A percentile compares a stretch with the other conserved stretches of the same genome.
phyloP scores from a whole-genome alignment of 805 yeast genomes.

The Ogataea zsoltii region DNA sequence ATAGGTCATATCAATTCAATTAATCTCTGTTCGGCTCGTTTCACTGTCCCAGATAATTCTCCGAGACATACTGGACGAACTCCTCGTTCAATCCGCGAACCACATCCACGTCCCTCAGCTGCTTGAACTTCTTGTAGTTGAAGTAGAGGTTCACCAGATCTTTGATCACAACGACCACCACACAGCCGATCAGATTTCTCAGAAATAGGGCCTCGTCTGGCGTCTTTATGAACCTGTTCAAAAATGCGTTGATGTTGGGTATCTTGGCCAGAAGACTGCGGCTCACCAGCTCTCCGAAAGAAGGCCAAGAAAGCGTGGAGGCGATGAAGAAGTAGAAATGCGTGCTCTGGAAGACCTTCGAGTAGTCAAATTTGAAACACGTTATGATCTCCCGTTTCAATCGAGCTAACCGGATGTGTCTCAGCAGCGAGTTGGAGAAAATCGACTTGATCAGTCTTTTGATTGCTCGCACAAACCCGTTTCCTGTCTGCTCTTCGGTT shows the following conservation, averaged over 20 bases:
- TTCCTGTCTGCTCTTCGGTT: background rate
- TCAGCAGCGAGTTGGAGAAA: slow-evolving; percentile 12
- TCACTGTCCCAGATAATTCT: slow-evolving; percentile 10
- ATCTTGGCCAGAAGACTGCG: slow-evolving; percentile 21
- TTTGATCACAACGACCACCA: slow-evolving; percentile 30
- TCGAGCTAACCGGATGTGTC: slow-evolving; percentile 21
- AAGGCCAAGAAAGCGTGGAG: slow-evolving; percentile 38
- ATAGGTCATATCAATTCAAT: too few species aligned
- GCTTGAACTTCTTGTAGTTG: slow-evolving; percentile 34
- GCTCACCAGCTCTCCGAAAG: slow-evolving; percentile 30
- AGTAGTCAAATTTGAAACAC: slow-evolving; percentile 32
- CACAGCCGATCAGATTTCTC: slow-evolving; percentile 37
- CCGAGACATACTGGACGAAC: slow-evolving; percentile 14
- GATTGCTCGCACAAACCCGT: background rate
- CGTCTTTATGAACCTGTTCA: slow-evolving; percentile 28
- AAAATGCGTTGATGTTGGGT: slow-evolving; percentile 22
- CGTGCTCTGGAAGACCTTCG: slow-evolving; percentile 26
- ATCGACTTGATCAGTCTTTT: slow-evolving; percentile 8
- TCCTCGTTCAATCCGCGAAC: slow-evolving; percentile 18
- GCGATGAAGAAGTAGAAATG: slow-evolving; percentile 20
- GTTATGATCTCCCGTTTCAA: slow-evolving; percentile 29
- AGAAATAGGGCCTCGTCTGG: slow-evolving; percentile 40
- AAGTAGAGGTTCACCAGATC: slow-evolving; percentile 35
- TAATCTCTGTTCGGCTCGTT: background rate
- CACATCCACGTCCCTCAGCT: slow-evolving; percentile 28